Percentiles rank a stretch among this genome's conserved stretches.
Evolutionary conservation across 352 stramenopile genomes (phyloP).

Genomic region (Phytophthora boehmeriae): DNA sequence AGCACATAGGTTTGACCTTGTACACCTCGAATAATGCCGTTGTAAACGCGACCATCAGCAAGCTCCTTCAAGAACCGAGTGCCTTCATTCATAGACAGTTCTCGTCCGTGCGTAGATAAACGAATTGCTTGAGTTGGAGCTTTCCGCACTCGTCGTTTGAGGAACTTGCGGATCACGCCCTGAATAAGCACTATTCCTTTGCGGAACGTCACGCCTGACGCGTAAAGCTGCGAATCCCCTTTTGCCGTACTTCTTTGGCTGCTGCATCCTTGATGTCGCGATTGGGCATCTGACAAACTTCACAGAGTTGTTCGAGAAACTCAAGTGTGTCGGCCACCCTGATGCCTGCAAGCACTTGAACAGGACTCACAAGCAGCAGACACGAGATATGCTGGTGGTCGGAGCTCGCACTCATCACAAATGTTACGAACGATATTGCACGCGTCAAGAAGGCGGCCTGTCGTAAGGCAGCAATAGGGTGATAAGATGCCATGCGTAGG

Average conservation of each 20-base stretch:
- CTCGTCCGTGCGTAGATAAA: slow-evolving; percentile 1
- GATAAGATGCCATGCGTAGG: not conserved
- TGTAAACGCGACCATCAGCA: slow-evolving; percentile 64
- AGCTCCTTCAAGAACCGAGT: slow-evolving; percentile 81
- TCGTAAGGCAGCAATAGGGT: not conserved
- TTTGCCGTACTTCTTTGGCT: slow-evolving; percentile 57
- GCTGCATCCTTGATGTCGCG: slow-evolving; percentile 56
- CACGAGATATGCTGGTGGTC: slow-evolving; percentile 57
- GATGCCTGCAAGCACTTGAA: slow-evolving; percentile 81
- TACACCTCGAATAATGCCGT: slow-evolving; percentile 61
- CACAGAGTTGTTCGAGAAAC: slow-evolving; percentile 75
- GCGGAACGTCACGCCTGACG: slow-evolving; percentile 73
- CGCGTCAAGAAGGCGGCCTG: slow-evolving; percentile 80
- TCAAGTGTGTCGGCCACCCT: slow-evolving; percentile 70
- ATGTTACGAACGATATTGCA: slow-evolving; percentile 77
- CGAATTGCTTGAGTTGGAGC: slow-evolving; percentile 6
- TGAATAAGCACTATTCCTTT: slow-evolving; percentile 74
- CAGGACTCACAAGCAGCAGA: slow-evolving; percentile 79
- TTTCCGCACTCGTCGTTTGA: slow-evolving; percentile 54
- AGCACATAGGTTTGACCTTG: slow-evolving; percentile 55
- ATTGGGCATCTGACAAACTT: slow-evolving; percentile 59
- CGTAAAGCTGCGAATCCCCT: slow-evolving; percentile 79
- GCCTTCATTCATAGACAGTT: slow-evolving; percentile 50
- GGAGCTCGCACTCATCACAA: slow-evolving; percentile 49
- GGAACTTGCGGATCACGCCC: slow-evolving; percentile 69